These are phyloP conservation scores for Candida berthetii DNA, from an alignment of 805 yeast genomes.

Conservation along the genomic window DNA sequence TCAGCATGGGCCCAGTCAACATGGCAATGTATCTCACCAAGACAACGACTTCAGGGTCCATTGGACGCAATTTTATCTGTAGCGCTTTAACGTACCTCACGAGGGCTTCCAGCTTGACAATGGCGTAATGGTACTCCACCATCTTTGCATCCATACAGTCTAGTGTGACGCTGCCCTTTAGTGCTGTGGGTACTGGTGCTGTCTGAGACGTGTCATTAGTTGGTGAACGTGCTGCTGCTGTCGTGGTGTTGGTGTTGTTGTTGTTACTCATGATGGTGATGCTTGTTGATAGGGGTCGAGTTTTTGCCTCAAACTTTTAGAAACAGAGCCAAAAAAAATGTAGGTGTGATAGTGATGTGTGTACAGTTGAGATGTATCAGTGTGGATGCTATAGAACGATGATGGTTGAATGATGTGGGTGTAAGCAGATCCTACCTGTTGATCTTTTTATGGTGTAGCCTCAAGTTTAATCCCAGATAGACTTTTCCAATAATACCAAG, in stretches of 20 bases:
- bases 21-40: conserved; percentile 7
- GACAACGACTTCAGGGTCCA: conserved; percentile 5
- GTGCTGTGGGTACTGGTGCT: neutral
- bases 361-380: no score
- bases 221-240: conserved; percentile 18
- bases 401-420: no score
- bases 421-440: no score
- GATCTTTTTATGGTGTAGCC: no score
- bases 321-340: no score
- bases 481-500: no score
- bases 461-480: no score
- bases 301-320: no score
- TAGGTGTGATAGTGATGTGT: no score
- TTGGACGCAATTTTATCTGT: conserved; percentile 7
- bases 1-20: conserved; percentile 10
- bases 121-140: conserved; percentile 52
- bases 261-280: no score
- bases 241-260: neutral
- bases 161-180: conserved; percentile 27
- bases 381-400: no score
- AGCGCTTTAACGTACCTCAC: conserved; percentile 24
- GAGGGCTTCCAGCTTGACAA: conserved; percentile 36
- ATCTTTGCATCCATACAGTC: conserved; percentile 50
- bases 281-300: no score
- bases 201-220: conserved; percentile 27